phyloP scores from a whole-genome alignment of 2,329 filamentous ascomycete genomes.

The Colletotrichum falcatum region DNA sequence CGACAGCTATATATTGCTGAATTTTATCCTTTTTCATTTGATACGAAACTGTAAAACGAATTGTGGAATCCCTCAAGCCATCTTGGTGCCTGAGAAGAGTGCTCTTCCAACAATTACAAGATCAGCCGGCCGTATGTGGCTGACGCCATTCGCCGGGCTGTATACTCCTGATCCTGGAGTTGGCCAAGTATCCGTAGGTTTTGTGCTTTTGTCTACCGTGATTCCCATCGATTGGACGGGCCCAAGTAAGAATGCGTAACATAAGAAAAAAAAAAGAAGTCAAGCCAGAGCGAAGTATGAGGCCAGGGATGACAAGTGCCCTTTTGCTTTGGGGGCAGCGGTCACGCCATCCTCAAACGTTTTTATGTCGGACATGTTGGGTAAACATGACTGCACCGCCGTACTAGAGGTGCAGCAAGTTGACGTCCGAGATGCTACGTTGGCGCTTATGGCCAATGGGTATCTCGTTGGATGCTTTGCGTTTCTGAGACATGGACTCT shows the following conservation, averaged over 20 bases:
- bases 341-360: conserved; percentile 62
- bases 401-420: conserved; percentile 58
- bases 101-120: background rate
- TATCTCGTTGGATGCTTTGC: conserved; percentile 64
- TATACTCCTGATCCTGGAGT: background rate
- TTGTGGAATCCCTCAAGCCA: conserved; percentile 4
- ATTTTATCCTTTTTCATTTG: conserved; percentile 36
- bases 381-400: conserved; percentile 17
- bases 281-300: conserved; percentile 42
- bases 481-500: conserved; percentile 62
- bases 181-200: background rate
- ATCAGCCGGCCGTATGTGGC: background rate
- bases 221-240: conserved; percentile 22
- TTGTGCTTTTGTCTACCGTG: conserved; percentile 32
- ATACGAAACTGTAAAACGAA: conserved; percentile 17
- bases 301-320: conserved; percentile 57
- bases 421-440: conserved; percentile 69
- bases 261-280: conserved; percentile 41
- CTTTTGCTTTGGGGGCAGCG: conserved; percentile 39
- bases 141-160: conserved; percentile 7
- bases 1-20: background rate
- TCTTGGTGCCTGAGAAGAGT: background rate
- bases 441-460: conserved; percentile 65
- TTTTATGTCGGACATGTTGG: conserved; percentile 44
- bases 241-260: conserved; percentile 22